These are phyloP conservation scores for Phytophthora pistaciae DNA, from an alignment of 352 stramenopile genomes.

Conservation along the genomic window DNA sequence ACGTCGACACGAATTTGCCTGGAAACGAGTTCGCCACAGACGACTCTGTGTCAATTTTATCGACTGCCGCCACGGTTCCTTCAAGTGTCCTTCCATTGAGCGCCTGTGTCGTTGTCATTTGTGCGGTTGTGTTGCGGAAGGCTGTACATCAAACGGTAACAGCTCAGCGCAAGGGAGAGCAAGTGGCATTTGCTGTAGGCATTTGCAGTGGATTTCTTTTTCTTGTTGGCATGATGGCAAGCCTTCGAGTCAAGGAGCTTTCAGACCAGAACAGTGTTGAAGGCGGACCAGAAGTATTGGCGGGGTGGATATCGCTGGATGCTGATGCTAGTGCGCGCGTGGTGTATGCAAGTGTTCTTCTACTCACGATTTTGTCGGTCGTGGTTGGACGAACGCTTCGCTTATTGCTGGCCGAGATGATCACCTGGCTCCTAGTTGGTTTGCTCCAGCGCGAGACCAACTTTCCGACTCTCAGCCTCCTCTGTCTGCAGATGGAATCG, in stretches of 20 bases:
- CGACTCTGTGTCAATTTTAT: slow-evolving; percentile 85
- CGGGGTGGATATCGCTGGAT: slow-evolving; percentile 24
- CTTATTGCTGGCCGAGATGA: slow-evolving; percentile 49
- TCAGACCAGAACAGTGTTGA: slow-evolving; percentile 10
- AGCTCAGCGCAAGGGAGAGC: background rate
- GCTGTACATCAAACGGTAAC: background rate
- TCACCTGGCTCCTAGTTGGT: slow-evolving; percentile 65
- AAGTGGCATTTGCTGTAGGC: slow-evolving; percentile 17
- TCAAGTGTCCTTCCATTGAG: slow-evolving; percentile 28
- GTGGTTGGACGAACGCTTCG: slow-evolving; percentile 9
- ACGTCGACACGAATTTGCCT: slow-evolving; percentile 46
- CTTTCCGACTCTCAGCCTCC: slow-evolving; percentile 62
- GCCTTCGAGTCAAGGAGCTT: slow-evolving; percentile 33
- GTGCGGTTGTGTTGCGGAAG: slow-evolving; percentile 44
- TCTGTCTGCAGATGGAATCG: slow-evolving; percentile 58
- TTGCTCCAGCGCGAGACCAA: slow-evolving; percentile 72
- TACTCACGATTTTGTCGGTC: slow-evolving; percentile 27
- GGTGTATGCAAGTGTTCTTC: slow-evolving; percentile 48
- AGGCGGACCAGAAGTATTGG: slow-evolving; percentile 7
- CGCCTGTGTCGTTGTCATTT: slow-evolving; percentile 50
- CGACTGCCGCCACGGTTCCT: slow-evolving; percentile 63
- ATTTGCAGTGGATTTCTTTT: slow-evolving; percentile 33
- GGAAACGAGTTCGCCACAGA: slow-evolving; percentile 83
- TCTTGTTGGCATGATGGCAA: slow-evolving; percentile 35
- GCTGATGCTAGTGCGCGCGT: slow-evolving; percentile 53